Evolutionary conservation across 2,329 filamentous ascomycete genomes (phyloP).

Genomic region (Curvularia sp.): DNA sequence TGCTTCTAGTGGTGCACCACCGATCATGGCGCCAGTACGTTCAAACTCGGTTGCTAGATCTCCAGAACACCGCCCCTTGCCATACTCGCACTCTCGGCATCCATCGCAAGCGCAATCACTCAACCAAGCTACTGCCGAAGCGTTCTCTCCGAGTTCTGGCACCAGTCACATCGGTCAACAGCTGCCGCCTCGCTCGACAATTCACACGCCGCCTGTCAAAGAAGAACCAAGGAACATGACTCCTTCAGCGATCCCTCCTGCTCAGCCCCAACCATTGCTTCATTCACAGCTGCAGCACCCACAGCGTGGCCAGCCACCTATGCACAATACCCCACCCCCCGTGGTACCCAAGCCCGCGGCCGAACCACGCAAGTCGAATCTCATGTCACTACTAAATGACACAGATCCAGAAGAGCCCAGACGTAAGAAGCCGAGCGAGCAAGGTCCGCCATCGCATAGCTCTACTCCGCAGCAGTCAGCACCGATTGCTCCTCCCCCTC

Average conservation of each 20-base stretch:
- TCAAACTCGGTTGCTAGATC: constrained; percentile 36
- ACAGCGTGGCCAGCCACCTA: constrained; percentile 30
- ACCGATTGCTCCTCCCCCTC: constrained; percentile 42
- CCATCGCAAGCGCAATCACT: constrained; percentile 35
- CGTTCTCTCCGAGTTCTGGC: constrained; percentile 28
- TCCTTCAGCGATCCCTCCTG: constrained; percentile 29
- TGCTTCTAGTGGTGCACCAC: constrained; percentile 25
- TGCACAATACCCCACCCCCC: constrained; percentile 28
- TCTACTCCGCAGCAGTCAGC: constrained; percentile 46
- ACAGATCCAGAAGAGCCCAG: constrained; percentile 47
- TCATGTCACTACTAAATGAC: constrained; percentile 50
- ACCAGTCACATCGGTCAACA: constrained; percentile 31
- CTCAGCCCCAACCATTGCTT: constrained; percentile 28
- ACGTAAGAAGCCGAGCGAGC: constrained; percentile 44
- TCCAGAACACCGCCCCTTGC: constrained; percentile 41
- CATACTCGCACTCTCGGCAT: constrained; percentile 40
- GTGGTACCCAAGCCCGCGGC: constrained; percentile 36
- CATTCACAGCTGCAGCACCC: constrained; percentile 34
- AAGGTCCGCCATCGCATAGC: constrained; percentile 43
- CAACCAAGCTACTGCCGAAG: constrained; percentile 31
- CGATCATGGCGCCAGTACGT: constrained; percentile 37
- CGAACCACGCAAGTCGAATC: constrained; percentile 48
- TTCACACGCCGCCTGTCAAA: constrained; percentile 44
- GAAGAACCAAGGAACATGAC: constrained; percentile 42
- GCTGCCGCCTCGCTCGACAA: constrained; percentile 30